These are phyloP conservation scores for Pythium scleroteichum DNA, from an alignment of 352 stramenopile genomes.

Conservation along the genomic window DNA sequence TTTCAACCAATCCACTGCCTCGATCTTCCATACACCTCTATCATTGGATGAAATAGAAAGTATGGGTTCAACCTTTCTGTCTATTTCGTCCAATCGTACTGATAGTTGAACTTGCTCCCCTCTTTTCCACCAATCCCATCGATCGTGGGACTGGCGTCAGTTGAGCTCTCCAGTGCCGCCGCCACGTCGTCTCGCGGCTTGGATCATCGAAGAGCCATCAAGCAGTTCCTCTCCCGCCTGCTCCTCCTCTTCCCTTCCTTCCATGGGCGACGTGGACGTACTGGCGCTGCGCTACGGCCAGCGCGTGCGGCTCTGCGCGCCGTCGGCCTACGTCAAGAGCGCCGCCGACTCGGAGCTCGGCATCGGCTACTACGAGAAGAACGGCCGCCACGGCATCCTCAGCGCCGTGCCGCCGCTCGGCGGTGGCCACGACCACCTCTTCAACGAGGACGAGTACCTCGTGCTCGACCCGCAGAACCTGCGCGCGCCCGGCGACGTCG, in stretches of 20 bases:
- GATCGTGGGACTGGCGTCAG: constrained; percentile 7
- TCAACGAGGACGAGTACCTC: constrained; percentile 83
- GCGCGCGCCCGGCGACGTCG: constrained; percentile 41
- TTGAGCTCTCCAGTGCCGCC: not conserved
- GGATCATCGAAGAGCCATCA: constrained; percentile 6
- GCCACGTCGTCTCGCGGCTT: constrained; percentile 14
- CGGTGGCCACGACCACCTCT: constrained; percentile 62
- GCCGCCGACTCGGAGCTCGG: constrained; percentile 27
- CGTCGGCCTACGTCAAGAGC: constrained; percentile 49
- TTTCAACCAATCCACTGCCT: constrained; percentile 5
- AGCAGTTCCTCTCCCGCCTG: too few species aligned
- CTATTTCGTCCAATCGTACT: constrained; percentile 13
- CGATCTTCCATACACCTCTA: too few species aligned
- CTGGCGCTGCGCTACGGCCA: constrained; percentile 65
- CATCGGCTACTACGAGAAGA: constrained; percentile 88
- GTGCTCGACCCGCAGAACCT: constrained; percentile 66
- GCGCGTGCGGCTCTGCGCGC: constrained; percentile 60
- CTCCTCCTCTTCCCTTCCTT: not conserved
- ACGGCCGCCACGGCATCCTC: constrained; percentile 81
- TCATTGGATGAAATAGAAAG: too few species aligned
- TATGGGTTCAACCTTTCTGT: not conserved
- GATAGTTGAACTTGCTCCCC: not conserved
- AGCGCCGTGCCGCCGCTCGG: constrained; percentile 82
- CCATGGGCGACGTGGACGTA: constrained; percentile 29
- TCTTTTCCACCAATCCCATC: constrained; percentile 13